Evolutionary conservation across 2,329 filamentous ascomycete genomes (phyloP), one percentile per base, ranked within the genome.

Genomic region (Fusarium concolor): DNA sequence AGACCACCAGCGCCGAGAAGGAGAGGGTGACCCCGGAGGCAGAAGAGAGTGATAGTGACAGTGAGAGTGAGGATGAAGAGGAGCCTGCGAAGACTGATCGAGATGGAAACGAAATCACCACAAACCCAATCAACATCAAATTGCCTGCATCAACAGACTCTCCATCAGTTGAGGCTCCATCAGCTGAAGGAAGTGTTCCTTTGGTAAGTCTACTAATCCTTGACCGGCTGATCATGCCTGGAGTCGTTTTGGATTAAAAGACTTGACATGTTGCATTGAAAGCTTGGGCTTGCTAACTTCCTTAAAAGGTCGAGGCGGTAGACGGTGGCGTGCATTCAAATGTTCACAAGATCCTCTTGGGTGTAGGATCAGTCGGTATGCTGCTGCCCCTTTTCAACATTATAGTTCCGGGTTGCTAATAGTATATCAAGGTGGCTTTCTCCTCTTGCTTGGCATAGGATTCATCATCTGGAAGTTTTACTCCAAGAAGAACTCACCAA

Each of bases 281-380:
- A 45, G 29, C 35, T 54, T 24, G 18, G 28, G 22, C 20, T 62
- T 56, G 46, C 67, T 69, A 50, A 69, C 57, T 44, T 6, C 20
- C 18, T 29, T 12, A 12, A 45, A 26, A 73, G 71, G 50, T 71
- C 33, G 50, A 53, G 22, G 41, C 44, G n/a, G 10, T 39, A 8
- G 60, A 67, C 26, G 45, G 42, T n/a, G 47, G 39, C 14, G 24
- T 71, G 10, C 71, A 74, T 39, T 63, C 68, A 15, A 56, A 71
- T 42, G 68, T 72, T 17, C 70, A 74, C 52, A 74, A 74, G 43
- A 67, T 73, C 39, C 58, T 74, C 17, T 46, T 74, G 6, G 62
- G 56, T 14, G 71, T 74, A 18, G 71, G 71, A 59, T 60, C 57
- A 42, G 61, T 72, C n/a, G 71, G 70, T 72, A 70, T 42, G 65